Base-by-base conservation (phyloP, 179 eudicot species). In the Silene coronaria region DNA sequence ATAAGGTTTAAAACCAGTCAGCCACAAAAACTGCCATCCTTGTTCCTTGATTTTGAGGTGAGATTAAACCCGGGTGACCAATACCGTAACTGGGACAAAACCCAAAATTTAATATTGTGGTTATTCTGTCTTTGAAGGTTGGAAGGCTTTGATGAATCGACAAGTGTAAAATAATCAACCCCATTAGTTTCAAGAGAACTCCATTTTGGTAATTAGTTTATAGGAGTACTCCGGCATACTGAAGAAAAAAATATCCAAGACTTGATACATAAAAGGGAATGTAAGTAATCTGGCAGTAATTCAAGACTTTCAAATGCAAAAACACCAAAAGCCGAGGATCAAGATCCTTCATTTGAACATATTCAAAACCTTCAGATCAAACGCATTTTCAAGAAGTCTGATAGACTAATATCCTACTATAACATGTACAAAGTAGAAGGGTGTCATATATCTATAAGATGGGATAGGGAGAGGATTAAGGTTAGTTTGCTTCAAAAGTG, bases 401-500 rank as follows among this genome's bases (percentile, higher is more conserved):
- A 51, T 51, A 46, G 16, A 46, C n/a, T 46, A 11, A 46, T 46
- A 10, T 46, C 55, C 7, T 23, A 62, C 26, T 12, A 62, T 11
- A 62, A 23, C 66, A 26, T 28, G 22, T 60, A 36, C 11, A 1
- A 11, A 8, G 16, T 60, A 24, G 7, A 26, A 23, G 12, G 28
- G 28, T 23, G 24, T 8, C 27, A 63, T 11, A 63, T 11, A 63
- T 12, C 17, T 63, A 0, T 28, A 14, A n/a, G 46, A 21, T 3
- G 9, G 48, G 67, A 62, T 62, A 26, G 30, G 32, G 67, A 62
- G 9, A 17, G 13, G 6, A 34, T 34, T 42, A 57, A 59, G 57
- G 66, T 75, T 74, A 77, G 64, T 81, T 89, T 61, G 89, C 96
- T 89, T 90, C 82, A 77, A 74, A 86, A 59, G 71, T 77, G 34